Percentiles rank a stretch among this genome's conserved stretches.
Evolutionary conservation across 805 yeast species (phyloP).

Genomic region (Hanseniaspora vineae): DNA sequence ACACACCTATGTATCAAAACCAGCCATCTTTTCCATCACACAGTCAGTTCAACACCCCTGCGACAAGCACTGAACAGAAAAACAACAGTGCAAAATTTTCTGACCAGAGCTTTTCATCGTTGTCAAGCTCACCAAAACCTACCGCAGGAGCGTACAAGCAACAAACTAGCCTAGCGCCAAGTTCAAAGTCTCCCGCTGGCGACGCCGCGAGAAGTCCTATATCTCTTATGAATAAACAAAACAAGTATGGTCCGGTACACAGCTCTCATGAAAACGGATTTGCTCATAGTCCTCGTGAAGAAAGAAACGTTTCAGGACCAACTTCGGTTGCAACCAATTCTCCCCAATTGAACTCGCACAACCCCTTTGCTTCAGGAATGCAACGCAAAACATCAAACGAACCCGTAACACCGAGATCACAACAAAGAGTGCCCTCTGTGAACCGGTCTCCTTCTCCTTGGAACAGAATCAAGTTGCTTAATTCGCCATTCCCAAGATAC

Average conservation of each 20-base stretch:
- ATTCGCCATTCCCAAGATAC: slow-evolving; percentile 89
- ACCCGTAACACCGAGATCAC: slow-evolving; percentile 4
- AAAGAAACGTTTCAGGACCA: too few relatives aligned
- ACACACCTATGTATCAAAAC: too few relatives aligned
- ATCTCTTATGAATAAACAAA: background rate
- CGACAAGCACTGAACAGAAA: background rate
- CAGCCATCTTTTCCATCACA: too few relatives aligned
- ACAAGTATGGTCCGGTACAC: background rate
- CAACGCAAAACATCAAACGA: background rate
- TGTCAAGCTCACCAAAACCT: background rate
- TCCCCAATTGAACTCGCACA: too few relatives aligned
- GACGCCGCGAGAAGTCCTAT: background rate
- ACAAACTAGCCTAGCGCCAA: background rate
- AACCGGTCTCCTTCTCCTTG: slow-evolving; percentile 37
- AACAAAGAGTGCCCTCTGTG: too few relatives aligned
- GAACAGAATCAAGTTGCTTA: slow-evolving; percentile 47
- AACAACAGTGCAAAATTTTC: background rate
- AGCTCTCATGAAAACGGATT: background rate
- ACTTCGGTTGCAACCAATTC: too few relatives aligned
- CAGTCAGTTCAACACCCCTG: too few relatives aligned
- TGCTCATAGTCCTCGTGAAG: background rate
- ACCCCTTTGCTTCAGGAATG: too few relatives aligned
- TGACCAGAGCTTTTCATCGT: background rate
- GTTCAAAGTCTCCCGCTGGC: background rate
- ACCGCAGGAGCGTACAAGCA: background rate